Evolutionary conservation across 2,329 filamentous ascomycete genomes (phyloP), one percentile per base, ranked within the genome.

Genomic region (Diplodia corticola): DNA sequence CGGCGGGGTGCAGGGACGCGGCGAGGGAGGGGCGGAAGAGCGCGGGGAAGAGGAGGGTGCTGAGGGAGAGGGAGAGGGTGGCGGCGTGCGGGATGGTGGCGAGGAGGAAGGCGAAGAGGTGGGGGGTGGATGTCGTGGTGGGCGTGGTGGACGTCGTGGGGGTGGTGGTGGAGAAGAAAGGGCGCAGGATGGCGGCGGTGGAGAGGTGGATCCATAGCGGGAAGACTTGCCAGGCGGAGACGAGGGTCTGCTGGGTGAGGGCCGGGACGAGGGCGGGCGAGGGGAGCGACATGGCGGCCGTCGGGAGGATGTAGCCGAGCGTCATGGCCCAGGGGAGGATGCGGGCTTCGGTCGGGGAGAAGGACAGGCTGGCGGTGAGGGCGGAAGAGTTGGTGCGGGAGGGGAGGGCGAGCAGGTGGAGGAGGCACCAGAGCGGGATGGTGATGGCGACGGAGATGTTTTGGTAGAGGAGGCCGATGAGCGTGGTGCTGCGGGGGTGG

Each of bases 71-170:
- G 20, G 53, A 13, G n/a, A 60, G n/a, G 28, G 53, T 28, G 3
- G 51, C 4, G 15, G 54, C 53, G 30, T 65, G 63, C 6, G 63
- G 46, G 20, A 57, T 4, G 26, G 48, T 15, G 44, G 63, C 63
- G 28, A 60, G 44, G 12, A 50, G 30, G 40, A 65, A 53, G 26
- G 63, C 63, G 63, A 65, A 65, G 63, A 64, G 50, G 37, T 64
- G 63, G 26, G 28, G 20, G 3, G 30, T 4, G 28, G 22, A 12
- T 2, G 24, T n/a, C 15, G 49, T 10, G 2, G 51, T 30, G 28
- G 30, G 30, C 13, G 49, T 51, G 1, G 61, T 20, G 0, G 20
- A 17, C 4, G 51, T 13, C 2, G 63, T 7, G 13, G 51, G 0
- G 20, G 46, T 10, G 4, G 2, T 17, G 37, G 53, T 10, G 46